Evolutionary conservation across 2,329 filamentous ascomycete genomes (phyloP).

Genomic region (Ophiostoma perfectum): DNA sequence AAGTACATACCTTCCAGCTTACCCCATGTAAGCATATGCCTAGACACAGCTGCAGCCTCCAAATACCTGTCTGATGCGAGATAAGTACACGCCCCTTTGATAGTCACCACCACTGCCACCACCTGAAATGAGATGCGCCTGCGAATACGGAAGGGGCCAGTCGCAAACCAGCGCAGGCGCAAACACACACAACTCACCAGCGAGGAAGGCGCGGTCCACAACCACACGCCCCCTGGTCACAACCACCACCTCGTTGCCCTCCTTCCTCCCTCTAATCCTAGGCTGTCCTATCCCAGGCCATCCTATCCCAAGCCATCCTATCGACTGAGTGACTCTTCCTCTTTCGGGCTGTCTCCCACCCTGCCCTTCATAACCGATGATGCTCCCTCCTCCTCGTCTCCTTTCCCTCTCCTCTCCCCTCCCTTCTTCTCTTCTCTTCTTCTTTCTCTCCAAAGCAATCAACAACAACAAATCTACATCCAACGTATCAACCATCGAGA

Average conservation of each 20-base stretch:
- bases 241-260: neutral
- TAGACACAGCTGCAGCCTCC: neutral
- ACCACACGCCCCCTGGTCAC: slow-evolving; percentile 12
- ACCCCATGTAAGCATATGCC: too few species aligned
- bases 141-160: slow-evolving; percentile 6
- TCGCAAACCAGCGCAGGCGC: slow-evolving; percentile 10
- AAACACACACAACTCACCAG: neutral
- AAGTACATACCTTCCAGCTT: neutral
- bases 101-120: neutral
- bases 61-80: neutral
- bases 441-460: slow-evolving; percentile 41
- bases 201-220: slow-evolving; percentile 11
- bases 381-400: slow-evolving; percentile 29
- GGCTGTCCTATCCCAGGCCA: neutral
- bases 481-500: slow-evolving; percentile 46
- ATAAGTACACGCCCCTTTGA: slow-evolving; percentile 6
- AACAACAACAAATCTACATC: slow-evolving; percentile 41
- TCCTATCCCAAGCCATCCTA: neutral
- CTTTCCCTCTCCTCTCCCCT: slow-evolving; percentile 33
- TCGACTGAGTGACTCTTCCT: slow-evolving; percentile 12
- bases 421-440: slow-evolving; percentile 32
- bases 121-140: slow-evolving; percentile 10
- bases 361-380: slow-evolving; percentile 29
- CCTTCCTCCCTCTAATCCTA: neutral
- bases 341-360: slow-evolving; percentile 12